Evolutionary conservation across 2,329 filamentous ascomycete species (phyloP).

Genomic region (Esteya vermicola): DNA sequence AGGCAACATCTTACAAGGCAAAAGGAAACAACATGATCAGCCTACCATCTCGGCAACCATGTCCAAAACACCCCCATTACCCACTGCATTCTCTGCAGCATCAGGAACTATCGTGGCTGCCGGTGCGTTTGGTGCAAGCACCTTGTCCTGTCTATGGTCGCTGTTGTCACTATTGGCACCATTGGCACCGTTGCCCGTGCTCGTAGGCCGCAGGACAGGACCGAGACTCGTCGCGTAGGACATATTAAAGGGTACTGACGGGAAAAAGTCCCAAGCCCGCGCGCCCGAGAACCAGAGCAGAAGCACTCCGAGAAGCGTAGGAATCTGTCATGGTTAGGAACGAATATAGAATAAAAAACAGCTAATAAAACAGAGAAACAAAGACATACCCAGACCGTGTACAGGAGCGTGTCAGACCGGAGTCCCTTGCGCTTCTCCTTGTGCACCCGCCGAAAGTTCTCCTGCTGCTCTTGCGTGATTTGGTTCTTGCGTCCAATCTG

Average conservation of each 20-base stretch:
- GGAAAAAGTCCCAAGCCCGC: conserved; percentile 8
- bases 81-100: too few species aligned
- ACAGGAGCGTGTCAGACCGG: conserved; percentile 50
- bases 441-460: conserved; percentile 45
- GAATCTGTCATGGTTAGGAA: conserved; percentile 6
- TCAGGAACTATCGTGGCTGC: too few species aligned
- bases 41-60: not conserved
- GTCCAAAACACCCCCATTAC: not conserved
- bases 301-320: conserved; percentile 10
- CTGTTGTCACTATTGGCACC: not conserved
- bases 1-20: not conserved
- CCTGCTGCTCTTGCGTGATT: conserved; percentile 51
- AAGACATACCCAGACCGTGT: conserved; percentile 50
- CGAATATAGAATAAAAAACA: not conserved
- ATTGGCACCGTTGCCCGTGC: not conserved
- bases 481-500: conserved; percentile 49
- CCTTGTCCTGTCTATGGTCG: not conserved
- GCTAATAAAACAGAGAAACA: not conserved
- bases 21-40: not conserved
- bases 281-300: conserved; percentile 10
- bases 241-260: conserved; percentile 10
- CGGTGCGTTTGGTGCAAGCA: not conserved
- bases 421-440: conserved; percentile 49
- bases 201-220: conserved; percentile 2
- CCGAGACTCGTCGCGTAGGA: conserved; percentile 10